These are phyloP conservation scores for Graphilbum sp. DNA, from an alignment of 2,329 filamentous ascomycete species.

Conservation along the genomic window DNA sequence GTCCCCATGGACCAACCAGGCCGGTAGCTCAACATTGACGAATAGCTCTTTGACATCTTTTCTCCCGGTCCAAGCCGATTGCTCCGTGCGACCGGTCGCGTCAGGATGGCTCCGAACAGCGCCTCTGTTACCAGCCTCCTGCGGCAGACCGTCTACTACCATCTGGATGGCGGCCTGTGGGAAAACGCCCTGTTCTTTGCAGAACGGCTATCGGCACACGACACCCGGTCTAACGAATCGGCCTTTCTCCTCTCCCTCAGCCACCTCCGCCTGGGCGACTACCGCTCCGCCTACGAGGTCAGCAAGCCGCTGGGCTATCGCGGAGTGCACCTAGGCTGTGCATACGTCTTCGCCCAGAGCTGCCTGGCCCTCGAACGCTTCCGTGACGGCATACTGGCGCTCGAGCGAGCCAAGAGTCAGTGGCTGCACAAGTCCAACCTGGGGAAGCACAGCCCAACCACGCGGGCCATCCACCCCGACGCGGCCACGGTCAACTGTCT, in stretches of 20 bases:
- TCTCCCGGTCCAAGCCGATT: no score
- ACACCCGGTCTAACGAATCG: slow-evolving; percentile 65
- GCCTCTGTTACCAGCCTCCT: slow-evolving; percentile 34
- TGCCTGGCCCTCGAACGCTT: slow-evolving; percentile 66
- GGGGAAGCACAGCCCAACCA: slow-evolving; percentile 67
- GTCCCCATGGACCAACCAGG: not conserved
- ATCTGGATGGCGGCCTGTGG: slow-evolving; percentile 76
- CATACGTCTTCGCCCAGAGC: slow-evolving; percentile 81
- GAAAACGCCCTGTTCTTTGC: slow-evolving; percentile 91
- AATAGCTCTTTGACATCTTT: no score
- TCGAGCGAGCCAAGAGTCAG: slow-evolving; percentile 65
- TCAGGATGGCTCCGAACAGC: slow-evolving; percentile 35
- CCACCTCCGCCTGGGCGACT: slow-evolving; percentile 66
- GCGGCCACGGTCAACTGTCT: slow-evolving; percentile 70
- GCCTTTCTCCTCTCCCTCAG: slow-evolving; percentile 72
- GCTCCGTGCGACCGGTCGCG: no score
- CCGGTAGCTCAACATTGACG: not conserved
- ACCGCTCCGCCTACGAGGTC: slow-evolving; percentile 72
- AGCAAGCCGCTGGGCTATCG: slow-evolving; percentile 55
- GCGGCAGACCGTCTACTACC: slow-evolving; percentile 45
- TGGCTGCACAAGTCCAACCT: slow-evolving; percentile 65
- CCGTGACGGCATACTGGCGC: slow-evolving; percentile 63
- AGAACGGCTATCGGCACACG: slow-evolving; percentile 69
- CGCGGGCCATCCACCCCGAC: slow-evolving; percentile 63
- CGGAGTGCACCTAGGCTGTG: slow-evolving; percentile 67